Conservation (phyloP, 495 filamentous ascomycete species). For the Xylona heveae region DNA sequence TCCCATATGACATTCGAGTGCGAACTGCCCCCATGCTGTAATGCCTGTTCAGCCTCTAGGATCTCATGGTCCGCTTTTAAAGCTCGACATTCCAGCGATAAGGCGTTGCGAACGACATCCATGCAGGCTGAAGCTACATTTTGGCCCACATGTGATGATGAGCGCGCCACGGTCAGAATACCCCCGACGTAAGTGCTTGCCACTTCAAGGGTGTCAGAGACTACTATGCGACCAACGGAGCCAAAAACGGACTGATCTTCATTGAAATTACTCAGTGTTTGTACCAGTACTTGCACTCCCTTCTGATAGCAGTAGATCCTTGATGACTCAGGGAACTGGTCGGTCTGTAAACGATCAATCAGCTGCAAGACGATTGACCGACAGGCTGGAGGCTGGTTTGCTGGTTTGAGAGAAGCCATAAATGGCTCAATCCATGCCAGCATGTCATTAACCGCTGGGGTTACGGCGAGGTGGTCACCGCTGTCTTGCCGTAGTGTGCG, state of each 20-base stretch:
- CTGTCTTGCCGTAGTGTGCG: constrained; percentile 33
- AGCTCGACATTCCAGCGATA: constrained; percentile 56
- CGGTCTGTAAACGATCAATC: constrained; percentile 37
- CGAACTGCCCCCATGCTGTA: constrained; percentile 45
- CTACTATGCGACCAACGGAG: constrained; percentile 28
- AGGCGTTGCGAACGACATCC: constrained; percentile 44
- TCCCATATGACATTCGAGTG: constrained; percentile 57
- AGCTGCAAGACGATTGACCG: constrained; percentile 47
- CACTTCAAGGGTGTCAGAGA: constrained; percentile 30
- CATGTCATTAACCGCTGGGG: constrained; percentile 33
- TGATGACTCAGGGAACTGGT: constrained; percentile 21
- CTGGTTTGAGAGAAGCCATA: constrained; percentile 49
- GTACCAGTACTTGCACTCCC: constrained; percentile 26
- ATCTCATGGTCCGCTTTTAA: constrained; percentile 49
- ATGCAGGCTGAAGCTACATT: constrained; percentile 24
- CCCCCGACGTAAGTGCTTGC: constrained; percentile 24
- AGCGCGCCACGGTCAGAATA: constrained; percentile 18
- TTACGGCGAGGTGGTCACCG: constrained; percentile 28
- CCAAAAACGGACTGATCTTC: constrained; percentile 22
- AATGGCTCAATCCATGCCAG: constrained; percentile 57
- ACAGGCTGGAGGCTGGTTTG: constrained; percentile 50
- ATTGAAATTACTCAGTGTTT: constrained; percentile 29
- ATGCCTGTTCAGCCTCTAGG: constrained; percentile 29
- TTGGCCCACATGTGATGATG: constrained; percentile 2
- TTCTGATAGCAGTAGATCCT: constrained; percentile 27